Conservation (phyloP, 2,329 filamentous ascomycete species). For the Alternaria rosae region DNA sequence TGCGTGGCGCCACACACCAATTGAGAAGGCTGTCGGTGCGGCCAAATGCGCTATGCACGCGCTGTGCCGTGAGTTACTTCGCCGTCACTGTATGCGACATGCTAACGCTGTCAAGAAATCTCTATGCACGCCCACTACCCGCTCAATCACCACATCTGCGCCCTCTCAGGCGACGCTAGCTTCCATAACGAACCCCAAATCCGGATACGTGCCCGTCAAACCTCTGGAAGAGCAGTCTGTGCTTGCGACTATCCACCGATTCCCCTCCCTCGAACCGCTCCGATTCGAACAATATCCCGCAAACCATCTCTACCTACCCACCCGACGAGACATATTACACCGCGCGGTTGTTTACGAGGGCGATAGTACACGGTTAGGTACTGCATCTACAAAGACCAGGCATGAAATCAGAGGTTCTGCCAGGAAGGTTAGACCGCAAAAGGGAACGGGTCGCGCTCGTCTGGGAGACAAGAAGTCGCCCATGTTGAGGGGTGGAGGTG, state of each 20-base stretch:
- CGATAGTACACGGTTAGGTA: conserved; percentile 80
- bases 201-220: conserved; percentile 47
- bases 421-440: conserved; percentile 83
- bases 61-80: conserved; percentile 57
- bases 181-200: conserved; percentile 47
- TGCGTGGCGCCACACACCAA: conserved; percentile 45
- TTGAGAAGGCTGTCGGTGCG: conserved; percentile 38
- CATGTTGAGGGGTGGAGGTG: conserved; percentile 83
- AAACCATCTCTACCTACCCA: conserved; percentile 84
- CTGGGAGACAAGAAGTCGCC: conserved; percentile 83
- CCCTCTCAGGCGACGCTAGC: conserved; percentile 65
- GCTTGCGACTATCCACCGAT: conserved; percentile 85
- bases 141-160: conserved; percentile 52
- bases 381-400: conserved; percentile 66
- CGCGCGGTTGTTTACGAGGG: conserved; percentile 92
- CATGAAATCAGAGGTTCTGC: conserved; percentile 84
- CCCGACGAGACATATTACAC: conserved; percentile 91
- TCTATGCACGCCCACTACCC: conserved; percentile 32
- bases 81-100: conserved; percentile 46
- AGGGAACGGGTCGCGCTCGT: conserved; percentile 83
- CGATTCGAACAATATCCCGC: conserved; percentile 78
- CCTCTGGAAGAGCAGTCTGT: conserved; percentile 61
- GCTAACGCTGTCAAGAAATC: conserved; percentile 37
- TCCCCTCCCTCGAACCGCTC: conserved; percentile 86
- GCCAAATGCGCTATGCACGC: conserved; percentile 53